Base-by-base conservation (phyloP, 2,329 filamentous ascomycete genomes). In the Trichoderma sp. region DNA sequence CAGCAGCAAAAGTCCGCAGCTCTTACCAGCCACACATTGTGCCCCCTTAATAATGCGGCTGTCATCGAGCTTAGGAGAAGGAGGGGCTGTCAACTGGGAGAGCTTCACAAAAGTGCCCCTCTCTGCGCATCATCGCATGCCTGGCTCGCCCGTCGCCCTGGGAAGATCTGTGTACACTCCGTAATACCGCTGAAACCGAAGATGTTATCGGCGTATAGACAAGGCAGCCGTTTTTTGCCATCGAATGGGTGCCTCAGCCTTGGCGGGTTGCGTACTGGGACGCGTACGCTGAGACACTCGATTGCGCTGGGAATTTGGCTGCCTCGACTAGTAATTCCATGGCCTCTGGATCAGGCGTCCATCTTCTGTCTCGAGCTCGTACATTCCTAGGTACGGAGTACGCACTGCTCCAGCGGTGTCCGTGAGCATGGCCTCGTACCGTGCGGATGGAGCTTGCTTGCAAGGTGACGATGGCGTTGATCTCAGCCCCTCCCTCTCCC, bases 391-490 rank as follows among this genome's bases (percentile, higher is more conserved):
- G 11, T 53, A n/a, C 13, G 27, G 16, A 58, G 56, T 47, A 68
- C 56, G 31, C 59, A 68, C 21, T 63, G 43, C 40, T n/a, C 40
- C 16, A 19, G 66, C 49, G 31, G 49, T 68, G 35, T 43, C 56
- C 33, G 49, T 43, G 66, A 27, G 47, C 47, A 49, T 49, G 47
- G 47, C 47, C 47, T 11, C 47, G 47, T 49, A 49, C 47, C 19
- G 55, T 57, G 27, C 52, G 29, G 37, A 67, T 59, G 63, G 64
- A 59, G 64, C 40, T 35, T 13, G 31, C 53, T 60, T 33, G 21
- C 37, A 49, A 33, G 63, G 63, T 70, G 63, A 70, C 57, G 63
- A 67, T 68, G 52, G 62, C 56, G 62, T 67, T 70, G 68, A 67
- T 68, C 68, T 70, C 40, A 61, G 62, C 62, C 52, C 59, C 52